Conservation (phyloP, 2,329 filamentous ascomycete species). For the Stagonosporopsis tanaceti region DNA sequence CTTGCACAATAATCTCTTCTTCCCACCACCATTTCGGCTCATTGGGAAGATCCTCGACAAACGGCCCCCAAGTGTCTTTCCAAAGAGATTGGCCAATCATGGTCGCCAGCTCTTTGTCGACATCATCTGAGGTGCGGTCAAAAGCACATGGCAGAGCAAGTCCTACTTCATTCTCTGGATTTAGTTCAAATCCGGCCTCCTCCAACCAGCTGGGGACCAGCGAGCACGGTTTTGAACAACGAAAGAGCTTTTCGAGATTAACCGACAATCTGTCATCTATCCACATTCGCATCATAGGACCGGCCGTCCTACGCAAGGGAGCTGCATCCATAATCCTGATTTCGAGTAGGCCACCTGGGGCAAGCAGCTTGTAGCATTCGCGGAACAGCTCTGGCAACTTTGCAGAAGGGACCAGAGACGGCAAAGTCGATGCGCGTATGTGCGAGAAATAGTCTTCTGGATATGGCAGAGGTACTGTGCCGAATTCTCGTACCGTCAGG, state of each 20-base stretch:
- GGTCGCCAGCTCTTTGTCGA: constrained; percentile 44
- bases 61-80: constrained; percentile 50
- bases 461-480: constrained; percentile 61
- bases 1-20: constrained; percentile 46
- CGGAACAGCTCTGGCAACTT: constrained; percentile 65
- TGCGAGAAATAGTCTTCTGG: constrained; percentile 43
- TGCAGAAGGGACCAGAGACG: constrained; percentile 63
- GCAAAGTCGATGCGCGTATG: constrained; percentile 59
- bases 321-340: constrained; percentile 70
- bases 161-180: constrained; percentile 30
- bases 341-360: constrained; percentile 64
- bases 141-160: constrained; percentile 45
- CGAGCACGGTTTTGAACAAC: constrained; percentile 66
- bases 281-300: constrained; percentile 67
- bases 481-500: constrained; percentile 44
- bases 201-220: constrained; percentile 67
- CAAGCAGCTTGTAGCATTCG: constrained; percentile 65
- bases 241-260: constrained; percentile 66
- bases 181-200: constrained; percentile 59
- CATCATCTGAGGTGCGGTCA: constrained; percentile 25
- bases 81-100: constrained; percentile 48
- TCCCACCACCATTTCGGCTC: constrained; percentile 52
- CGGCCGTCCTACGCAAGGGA: constrained; percentile 64
- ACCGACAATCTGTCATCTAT: constrained; percentile 67
- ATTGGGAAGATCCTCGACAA: constrained; percentile 41